Base-by-base conservation (phyloP, 2,329 filamentous ascomycete species). In the Fusarium sp. region DNA sequence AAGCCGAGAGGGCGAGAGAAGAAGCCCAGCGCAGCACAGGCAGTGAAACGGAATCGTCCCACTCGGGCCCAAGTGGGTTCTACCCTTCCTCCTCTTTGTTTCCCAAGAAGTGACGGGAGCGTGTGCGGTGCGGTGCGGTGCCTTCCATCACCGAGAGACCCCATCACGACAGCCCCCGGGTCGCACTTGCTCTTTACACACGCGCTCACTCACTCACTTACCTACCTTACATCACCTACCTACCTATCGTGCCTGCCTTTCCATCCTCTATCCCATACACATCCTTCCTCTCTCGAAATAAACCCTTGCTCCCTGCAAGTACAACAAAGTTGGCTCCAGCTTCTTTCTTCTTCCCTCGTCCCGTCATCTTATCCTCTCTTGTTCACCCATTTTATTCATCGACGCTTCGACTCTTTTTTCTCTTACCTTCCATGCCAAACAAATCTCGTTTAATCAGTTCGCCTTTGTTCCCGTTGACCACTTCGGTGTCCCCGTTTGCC, bases 41-140 rank as follows among this genome's bases (percentile, higher is more conserved):
- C 53, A 54, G 59, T 61, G 65, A 69, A 65, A 69, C 64, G 61
- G 40, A 54, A 54, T 62, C 65, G 67, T 67, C 64, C 67, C 67
- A 67, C 64, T 56, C 54, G 33, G 53, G 38, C 50, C 51, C 31
- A 34, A 38, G 29, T 57, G 53, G 40, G 42, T 38, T 59, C 27
- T 27, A 27, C 55, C 40, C 25, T 25, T 31, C 40, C 25, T 49
- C 55, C 25, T 49, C 55, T 40, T 53, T 53, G 50, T 36, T 58
- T 36, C 56, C 56, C 25, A 58, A 27, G 16, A 25, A 46, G 42
- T 4, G 42, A 29, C 18, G 7, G 7, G 25, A 40, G n/a, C 9
- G 51, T 27, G 33, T 29, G 27, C 27, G 27, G 27, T 29, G 25
- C 25, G 25, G 25, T 9, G 27, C 27, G 27, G 27, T 29, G 27